These are phyloP conservation scores for Brachypodium distachyon DNA, from an alignment of 202 grass and related monocot species.

Conservation along the genomic window DNA sequence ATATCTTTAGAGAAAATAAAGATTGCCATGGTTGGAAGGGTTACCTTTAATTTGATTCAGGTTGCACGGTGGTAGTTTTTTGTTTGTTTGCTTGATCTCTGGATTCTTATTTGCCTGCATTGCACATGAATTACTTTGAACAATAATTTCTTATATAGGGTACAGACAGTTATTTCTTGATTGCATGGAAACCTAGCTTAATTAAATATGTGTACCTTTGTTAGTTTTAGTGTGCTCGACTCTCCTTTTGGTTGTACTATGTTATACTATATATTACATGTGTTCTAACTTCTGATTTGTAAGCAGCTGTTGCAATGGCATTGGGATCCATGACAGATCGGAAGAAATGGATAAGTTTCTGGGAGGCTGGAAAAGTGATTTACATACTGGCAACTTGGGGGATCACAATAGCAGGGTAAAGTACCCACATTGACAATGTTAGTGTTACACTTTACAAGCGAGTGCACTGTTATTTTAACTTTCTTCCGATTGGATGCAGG, in stretches of 20 bases:
- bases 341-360: constrained; percentile 73
- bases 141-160: too few species aligned
- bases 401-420: constrained; percentile 79
- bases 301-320: constrained; percentile 58
- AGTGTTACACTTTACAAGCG: background rate
- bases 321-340: constrained; percentile 53
- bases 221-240: background rate
- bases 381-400: constrained; percentile 86
- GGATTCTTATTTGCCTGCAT: background rate
- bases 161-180: too few species aligned
- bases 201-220: background rate
- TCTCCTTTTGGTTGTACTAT: constrained; percentile 1
- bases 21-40: background rate
- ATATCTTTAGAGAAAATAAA: background rate
- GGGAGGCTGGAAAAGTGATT: constrained; percentile 89
- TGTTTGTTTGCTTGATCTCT: background rate
- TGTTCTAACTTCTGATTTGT: background rate
- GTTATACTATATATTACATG: too few species aligned
- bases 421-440: background rate
- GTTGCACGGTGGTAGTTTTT: background rate
- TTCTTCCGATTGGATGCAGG: constrained; percentile 23
- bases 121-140: background rate
- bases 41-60: background rate
- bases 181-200: too few species aligned
- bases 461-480: background rate